A percentile compares a stretch with the other conserved stretches of the same genome.
phyloP scores from a whole-genome alignment of 2,329 filamentous ascomycete species.

The Cordyceps javanica region DNA sequence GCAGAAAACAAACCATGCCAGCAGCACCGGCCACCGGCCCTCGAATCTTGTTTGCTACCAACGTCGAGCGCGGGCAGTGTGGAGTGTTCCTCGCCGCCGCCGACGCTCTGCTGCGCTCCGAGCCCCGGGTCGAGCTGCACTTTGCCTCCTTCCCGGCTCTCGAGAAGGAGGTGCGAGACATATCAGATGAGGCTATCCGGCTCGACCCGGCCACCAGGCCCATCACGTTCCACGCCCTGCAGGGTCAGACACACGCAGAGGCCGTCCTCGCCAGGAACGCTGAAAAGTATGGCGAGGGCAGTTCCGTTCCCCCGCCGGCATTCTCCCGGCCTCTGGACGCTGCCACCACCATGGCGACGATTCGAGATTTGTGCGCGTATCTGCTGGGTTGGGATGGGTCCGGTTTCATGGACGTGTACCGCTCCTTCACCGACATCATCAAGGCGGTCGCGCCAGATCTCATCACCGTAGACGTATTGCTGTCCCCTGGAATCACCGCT shows the following conservation, averaged over 20 bases:
- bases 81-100: constrained; percentile 39
- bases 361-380: constrained; percentile 25
- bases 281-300: not conserved
- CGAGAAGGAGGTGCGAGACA: constrained; percentile 15
- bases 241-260: constrained; percentile 16
- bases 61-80: constrained; percentile 39
- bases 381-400: constrained; percentile 20
- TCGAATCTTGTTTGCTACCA: constrained; percentile 36
- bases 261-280: constrained; percentile 9
- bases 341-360: constrained; percentile 22
- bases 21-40: not conserved
- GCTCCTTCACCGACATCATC: constrained; percentile 32
- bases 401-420: constrained; percentile 35
- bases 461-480: constrained; percentile 37
- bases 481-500: constrained; percentile 37
- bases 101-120: constrained; percentile 30
- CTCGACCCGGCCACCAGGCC: constrained; percentile 15
- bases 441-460: constrained; percentile 31
- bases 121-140: constrained; percentile 34
- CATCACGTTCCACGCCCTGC: constrained; percentile 23
- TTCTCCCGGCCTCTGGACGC: constrained; percentile 14
- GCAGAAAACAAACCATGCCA: not conserved
- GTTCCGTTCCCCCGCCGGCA: constrained; percentile 6
- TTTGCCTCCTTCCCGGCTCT: constrained; percentile 36
- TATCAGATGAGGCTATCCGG: constrained; percentile 12